Conservation (phyloP, 176 grass and related monocot genomes). For the Bolboschoenus planiculmis region DNA sequence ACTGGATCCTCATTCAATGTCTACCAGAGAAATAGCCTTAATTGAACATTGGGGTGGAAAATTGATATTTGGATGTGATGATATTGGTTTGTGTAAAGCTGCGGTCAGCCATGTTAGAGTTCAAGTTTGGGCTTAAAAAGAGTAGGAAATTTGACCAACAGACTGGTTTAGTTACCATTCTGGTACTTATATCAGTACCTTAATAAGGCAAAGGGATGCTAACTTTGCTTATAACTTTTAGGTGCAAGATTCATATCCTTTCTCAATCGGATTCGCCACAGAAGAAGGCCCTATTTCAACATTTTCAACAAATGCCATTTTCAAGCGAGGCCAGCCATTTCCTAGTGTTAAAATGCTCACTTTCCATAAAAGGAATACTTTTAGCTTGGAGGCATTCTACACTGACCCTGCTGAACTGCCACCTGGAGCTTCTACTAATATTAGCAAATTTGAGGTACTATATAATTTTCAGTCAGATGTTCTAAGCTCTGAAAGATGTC, state of each 20-base stretch:
- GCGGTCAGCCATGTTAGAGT: neutral
- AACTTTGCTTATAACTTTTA: conserved; percentile 31
- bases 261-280: conserved; percentile 59
- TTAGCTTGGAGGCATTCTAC: conserved; percentile 85
- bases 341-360: conserved; percentile 79
- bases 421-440: conserved; percentile 43
- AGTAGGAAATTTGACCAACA: neutral
- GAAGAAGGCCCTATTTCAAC: conserved; percentile 59
- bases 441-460: conserved; percentile 75
- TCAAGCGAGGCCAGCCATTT: conserved; percentile 64
- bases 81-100: neutral
- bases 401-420: conserved; percentile 64
- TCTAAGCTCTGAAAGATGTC: neutral
- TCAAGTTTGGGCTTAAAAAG: neutral
- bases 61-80: neutral
- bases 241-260: conserved; percentile 84
- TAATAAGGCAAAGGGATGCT: neutral
- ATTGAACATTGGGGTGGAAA: neutral
- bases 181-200: neutral
- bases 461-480: neutral
- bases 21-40: neutral
- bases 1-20: neutral
- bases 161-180: neutral
- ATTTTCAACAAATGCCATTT: conserved; percentile 44
- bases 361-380: conserved; percentile 39